Percentiles rank a stretch among this genome's conserved stretches.
These are phyloP conservation scores for Kondoa subrosea DNA, from an alignment of 768 basidiomycete genomes.

Conservation along the genomic window DNA sequence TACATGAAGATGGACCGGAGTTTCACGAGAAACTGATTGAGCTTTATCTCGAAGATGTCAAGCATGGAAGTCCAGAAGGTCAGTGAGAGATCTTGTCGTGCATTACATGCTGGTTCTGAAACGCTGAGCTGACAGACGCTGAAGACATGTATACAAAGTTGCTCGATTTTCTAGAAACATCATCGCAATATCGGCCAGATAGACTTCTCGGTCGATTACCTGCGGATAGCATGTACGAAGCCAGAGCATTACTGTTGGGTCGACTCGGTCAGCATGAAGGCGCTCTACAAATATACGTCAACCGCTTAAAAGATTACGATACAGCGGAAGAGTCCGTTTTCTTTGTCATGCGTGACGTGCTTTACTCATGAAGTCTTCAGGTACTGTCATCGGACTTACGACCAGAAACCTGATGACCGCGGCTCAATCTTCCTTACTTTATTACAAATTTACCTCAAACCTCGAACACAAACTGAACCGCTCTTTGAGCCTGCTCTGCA, in stretches of 20 bases:
- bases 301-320: slow-evolving; percentile 59
- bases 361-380: slow-evolving; percentile 35
- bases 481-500: slow-evolving; percentile 65
- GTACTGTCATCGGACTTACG: slow-evolving; percentile 73
- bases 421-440: slow-evolving; percentile 63
- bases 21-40: slow-evolving; percentile 85
- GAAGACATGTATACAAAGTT: slow-evolving; percentile 50
- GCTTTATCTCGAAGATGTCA: slow-evolving; percentile 58
- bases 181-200: slow-evolving; percentile 55
- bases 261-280: slow-evolving; percentile 78
- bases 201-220: slow-evolving; percentile 66
- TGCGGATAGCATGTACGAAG: slow-evolving; percentile 76
- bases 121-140: slow-evolving; percentile 34
- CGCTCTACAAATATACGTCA: slow-evolving; percentile 86
- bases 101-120: slow-evolving; percentile 1
- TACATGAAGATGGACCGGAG: slow-evolving; percentile 46
- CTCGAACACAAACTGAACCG: slow-evolving; percentile 16
- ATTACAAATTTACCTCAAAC: slow-evolving; percentile 70
- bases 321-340: slow-evolving; percentile 71
- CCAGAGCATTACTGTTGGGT: slow-evolving; percentile 77
- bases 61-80: slow-evolving; percentile 39
- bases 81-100: not conserved
- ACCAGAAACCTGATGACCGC: slow-evolving; percentile 38
- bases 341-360: not conserved
- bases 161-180: slow-evolving; percentile 55